Conservation (phyloP, 2,329 filamentous ascomycete species). For the Diaporthe ampelina region DNA sequence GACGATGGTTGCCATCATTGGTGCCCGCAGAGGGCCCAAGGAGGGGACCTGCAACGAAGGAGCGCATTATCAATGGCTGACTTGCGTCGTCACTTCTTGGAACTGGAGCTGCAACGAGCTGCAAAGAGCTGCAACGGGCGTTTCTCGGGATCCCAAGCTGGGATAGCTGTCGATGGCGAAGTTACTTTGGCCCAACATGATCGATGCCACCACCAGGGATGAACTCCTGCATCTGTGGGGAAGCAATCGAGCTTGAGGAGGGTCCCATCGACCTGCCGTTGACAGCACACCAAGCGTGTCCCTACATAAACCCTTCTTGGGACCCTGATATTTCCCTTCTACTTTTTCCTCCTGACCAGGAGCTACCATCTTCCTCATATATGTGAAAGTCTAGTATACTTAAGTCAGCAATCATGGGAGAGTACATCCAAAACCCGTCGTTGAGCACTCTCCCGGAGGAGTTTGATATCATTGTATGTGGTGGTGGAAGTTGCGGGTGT, state of each 20-base stretch:
- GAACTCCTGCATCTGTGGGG: conserved; percentile 9
- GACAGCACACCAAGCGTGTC: not conserved
- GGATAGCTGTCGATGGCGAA: conserved; percentile 2
- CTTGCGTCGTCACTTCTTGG: conserved; percentile 7
- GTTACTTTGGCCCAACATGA: conserved; percentile 16
- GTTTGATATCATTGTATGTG: conserved; percentile 85
- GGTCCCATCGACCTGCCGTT: conserved; percentile 12
- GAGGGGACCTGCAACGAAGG: conserved; percentile 37
- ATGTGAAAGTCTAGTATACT: not conserved
- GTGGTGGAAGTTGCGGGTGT: conserved; percentile 77
- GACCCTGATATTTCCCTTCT: not conserved
- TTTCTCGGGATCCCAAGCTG: conserved; percentile 39
- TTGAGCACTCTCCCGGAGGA: conserved; percentile 72
- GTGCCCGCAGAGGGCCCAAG: conserved; percentile 40
- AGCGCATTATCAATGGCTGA: conserved; percentile 26
- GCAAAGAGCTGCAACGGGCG: conserved; percentile 34
- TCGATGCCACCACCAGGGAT: conserved; percentile 33
- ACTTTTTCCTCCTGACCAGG: not conserved
- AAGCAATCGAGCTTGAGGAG: conserved; percentile 1
- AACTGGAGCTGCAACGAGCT: conserved; percentile 13
- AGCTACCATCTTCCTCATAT: not conserved
- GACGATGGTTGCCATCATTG: conserved; percentile 37
- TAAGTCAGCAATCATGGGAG: conserved; percentile 35
- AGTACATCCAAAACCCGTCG: conserved; percentile 36
- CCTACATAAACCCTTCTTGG: conserved; percentile 35